These are phyloP conservation scores for Phylloporus arenicola DNA, from an alignment of 768 basidiomycete species.

Conservation along the genomic window DNA sequence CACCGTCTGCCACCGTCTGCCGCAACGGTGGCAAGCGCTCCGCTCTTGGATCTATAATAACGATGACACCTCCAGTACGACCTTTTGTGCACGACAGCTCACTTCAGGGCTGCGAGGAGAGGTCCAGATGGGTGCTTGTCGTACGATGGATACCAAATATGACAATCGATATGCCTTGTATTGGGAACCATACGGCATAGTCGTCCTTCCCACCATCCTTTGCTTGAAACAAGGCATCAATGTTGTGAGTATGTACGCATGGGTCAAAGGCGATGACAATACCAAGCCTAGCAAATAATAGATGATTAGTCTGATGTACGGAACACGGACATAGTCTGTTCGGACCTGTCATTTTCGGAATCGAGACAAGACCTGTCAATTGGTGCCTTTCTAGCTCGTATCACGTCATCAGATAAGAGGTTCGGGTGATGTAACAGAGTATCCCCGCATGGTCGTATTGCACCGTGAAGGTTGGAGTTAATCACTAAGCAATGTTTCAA, in stretches of 20 bases:
- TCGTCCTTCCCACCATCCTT: slow-evolving; percentile 10
- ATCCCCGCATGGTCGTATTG: slow-evolving; percentile 25
- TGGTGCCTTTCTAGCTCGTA: slow-evolving; percentile 13
- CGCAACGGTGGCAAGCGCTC: slow-evolving; percentile 15
- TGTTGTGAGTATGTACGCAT: slow-evolving; percentile 1
- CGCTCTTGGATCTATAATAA: not conserved
- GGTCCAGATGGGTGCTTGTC: slow-evolving; percentile 14
- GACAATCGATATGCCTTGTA: slow-evolving; percentile 22
- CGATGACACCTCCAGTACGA: not conserved
- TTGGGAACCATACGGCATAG: slow-evolving; percentile 21
- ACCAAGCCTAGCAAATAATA: slow-evolving; percentile 1
- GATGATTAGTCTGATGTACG: not conserved
- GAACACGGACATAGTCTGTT: slow-evolving; percentile 5
- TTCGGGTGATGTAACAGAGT: slow-evolving; percentile 3
- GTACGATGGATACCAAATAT: slow-evolving; percentile 16
- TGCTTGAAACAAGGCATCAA: slow-evolving; percentile 1
- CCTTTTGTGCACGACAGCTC: slow-evolving; percentile 1
- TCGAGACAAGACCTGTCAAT: slow-evolving; percentile 3
- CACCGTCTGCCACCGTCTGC: not conserved
- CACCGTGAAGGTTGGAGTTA: not conserved
- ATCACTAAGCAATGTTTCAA: not conserved
- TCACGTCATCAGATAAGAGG: slow-evolving; percentile 7
- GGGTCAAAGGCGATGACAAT: slow-evolving; percentile 1
- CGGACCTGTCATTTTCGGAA: slow-evolving; percentile 6
- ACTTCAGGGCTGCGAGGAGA: slow-evolving; percentile 6